A percentile compares a stretch with the other conserved stretches of the same genome.
Conservation (phyloP, 352 stramenopile species). For the Pythium rishiriense region DNA sequence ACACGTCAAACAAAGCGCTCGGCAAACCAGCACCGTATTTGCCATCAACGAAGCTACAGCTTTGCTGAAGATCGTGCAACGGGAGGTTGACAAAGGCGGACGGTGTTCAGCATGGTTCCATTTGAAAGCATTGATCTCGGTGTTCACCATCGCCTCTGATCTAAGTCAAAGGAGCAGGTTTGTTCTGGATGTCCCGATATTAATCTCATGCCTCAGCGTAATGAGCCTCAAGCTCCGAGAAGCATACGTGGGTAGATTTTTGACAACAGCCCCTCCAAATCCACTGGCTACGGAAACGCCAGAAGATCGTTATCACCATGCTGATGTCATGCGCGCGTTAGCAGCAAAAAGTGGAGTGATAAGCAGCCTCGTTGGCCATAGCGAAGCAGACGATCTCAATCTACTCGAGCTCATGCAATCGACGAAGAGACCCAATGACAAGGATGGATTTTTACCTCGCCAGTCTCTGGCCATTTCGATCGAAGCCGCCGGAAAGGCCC, state of each 20-base stretch:
- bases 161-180: background rate
- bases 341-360: background rate
- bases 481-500: background rate
- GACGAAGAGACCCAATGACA: background rate
- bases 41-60: background rate
- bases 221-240: too few species aligned
- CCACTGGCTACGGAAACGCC: too few species aligned
- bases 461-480: background rate
- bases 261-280: background rate
- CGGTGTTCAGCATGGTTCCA: background rate
- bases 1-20: background rate
- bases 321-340: background rate
- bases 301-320: background rate
- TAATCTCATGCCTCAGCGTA: background rate
- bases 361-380: background rate
- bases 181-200: background rate
- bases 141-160: conserved; percentile 5
- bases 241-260: background rate
- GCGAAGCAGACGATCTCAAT: background rate
- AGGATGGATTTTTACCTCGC: background rate
- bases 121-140: background rate
- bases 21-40: background rate
- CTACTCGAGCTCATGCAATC: conserved; percentile 7
- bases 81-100: background rate
- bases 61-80: background rate